These are phyloP conservation scores for Rosellinia necatrix DNA, from an alignment of 2,329 filamentous ascomycete species.

Conservation along the genomic window DNA sequence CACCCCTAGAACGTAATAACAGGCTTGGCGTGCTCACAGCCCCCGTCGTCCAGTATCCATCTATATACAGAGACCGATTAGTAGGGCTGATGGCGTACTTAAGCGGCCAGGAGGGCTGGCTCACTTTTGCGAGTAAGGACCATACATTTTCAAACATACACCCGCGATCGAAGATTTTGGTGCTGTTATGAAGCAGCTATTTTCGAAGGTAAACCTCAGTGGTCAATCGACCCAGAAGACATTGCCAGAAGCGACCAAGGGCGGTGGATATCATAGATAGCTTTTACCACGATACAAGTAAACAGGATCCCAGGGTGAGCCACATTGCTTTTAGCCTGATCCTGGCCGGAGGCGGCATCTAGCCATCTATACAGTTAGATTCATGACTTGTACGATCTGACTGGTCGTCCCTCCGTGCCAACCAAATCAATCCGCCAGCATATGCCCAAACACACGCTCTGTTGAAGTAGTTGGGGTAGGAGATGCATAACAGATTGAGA, in stretches of 20 bases:
- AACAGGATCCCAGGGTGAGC: not conserved
- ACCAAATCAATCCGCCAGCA: constrained; percentile 1
- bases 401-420: not conserved
- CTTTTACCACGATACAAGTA: not conserved
- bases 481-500: constrained; percentile 1
- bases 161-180: no score
- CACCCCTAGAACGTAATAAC: not conserved
- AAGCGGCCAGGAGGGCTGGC: no score
- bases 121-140: no score
- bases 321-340: not conserved
- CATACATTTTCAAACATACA: no score
- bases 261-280: no score
- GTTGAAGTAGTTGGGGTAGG: not conserved
- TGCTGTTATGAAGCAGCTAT: no score
- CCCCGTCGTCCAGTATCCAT: constrained; percentile 1
- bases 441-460: not conserved
- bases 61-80: no score
- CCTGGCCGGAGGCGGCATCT: not conserved
- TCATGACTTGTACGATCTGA: not conserved
- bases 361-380: not conserved
- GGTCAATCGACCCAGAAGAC: no score
- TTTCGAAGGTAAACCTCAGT: no score
- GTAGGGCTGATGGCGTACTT: not conserved
- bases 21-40: constrained; percentile 15
- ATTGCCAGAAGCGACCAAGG: no score